phyloP scores from a whole-genome alignment of 345 rosid species.

The Bruguiera gymnorhiza region DNA sequence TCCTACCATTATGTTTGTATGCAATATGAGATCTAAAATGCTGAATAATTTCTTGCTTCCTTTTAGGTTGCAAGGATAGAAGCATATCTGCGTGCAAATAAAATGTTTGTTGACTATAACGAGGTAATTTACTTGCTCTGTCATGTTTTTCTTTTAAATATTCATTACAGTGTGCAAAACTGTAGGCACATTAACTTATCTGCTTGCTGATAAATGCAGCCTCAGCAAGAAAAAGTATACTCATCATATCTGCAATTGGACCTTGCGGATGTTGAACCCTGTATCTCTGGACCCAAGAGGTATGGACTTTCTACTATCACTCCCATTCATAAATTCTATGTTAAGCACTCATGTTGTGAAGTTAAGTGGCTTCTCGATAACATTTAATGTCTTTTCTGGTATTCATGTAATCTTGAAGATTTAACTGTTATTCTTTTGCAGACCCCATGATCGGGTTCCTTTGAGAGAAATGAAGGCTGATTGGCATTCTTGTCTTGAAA shows the following conservation, averaged over 20 bases:
- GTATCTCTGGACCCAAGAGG: constrained; percentile 98
- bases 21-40: constrained; percentile 8
- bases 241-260: constrained; percentile 80
- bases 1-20: background rate
- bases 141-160: background rate
- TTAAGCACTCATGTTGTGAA: background rate
- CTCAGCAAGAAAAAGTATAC: constrained; percentile 74
- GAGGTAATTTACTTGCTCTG: constrained; percentile 49
- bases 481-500: constrained; percentile 93
- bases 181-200: constrained; percentile 2
- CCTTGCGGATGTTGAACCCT: constrained; percentile 83
- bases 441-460: constrained; percentile 97
- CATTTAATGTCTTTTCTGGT: background rate
- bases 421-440: constrained; percentile 29
- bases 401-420: background rate
- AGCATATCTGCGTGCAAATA: constrained; percentile 93
- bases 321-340: background rate
- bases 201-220: constrained; percentile 41
- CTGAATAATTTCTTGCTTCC: constrained; percentile 11
- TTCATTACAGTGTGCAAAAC: constrained; percentile 1
- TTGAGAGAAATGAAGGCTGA: constrained; percentile 95
- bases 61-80: constrained; percentile 85
- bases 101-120: constrained; percentile 85
- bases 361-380: background rate
- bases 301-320: constrained; percentile 24